Evolutionary conservation across 2,329 filamentous ascomycete genomes (phyloP).

Genomic region (Ceratocystis cubensis): DNA sequence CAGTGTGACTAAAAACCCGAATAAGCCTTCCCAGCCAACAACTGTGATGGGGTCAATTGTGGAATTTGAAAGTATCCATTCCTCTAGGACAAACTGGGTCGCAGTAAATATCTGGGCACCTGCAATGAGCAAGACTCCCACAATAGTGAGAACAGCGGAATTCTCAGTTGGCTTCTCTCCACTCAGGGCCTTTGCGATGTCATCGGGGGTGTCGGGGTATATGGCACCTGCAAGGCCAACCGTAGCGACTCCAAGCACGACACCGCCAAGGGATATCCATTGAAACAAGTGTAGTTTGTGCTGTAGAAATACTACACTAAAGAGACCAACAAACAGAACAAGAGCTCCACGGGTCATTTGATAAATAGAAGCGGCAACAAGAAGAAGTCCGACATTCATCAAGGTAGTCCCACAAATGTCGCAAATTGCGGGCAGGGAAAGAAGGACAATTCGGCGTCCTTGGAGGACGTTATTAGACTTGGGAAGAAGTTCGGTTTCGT

Average conservation of each 20-base stretch:
- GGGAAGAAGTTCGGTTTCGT: conserved; percentile 28
- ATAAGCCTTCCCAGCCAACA: conserved; percentile 92
- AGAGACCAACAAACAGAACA: conserved; percentile 88
- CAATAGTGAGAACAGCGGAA: conserved; percentile 45
- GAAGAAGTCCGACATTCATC: conserved; percentile 90
- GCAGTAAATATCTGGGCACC: conserved; percentile 94
- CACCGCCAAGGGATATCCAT: conserved; percentile 77
- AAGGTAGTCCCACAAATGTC: conserved; percentile 91
- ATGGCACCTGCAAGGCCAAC: conserved; percentile 84
- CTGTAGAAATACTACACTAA: conserved; percentile 82
- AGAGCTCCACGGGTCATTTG: conserved; percentile 96
- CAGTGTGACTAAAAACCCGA: conserved; percentile 72
- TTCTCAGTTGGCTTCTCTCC: conserved; percentile 30
- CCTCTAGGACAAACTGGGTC: conserved; percentile 89
- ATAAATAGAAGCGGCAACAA: conserved; percentile 92
- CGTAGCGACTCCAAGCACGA: conserved; percentile 75
- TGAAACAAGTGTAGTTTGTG: conserved; percentile 75
- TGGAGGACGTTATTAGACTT: conserved; percentile 50
- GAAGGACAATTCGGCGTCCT: conserved; percentile 58
- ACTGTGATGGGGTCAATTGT: conserved; percentile 68
- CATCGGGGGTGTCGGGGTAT: conserved; percentile 44
- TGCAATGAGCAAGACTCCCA: conserved; percentile 83
- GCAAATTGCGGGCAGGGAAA: conserved; percentile 79
- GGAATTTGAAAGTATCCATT: conserved; percentile 66
- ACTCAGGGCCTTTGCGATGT: conserved; percentile 28